Percentiles rank a stretch among this genome's conserved stretches.
phyloP scores from a whole-genome alignment of 208 protist species.

The Naegleria fowleri region DNA sequence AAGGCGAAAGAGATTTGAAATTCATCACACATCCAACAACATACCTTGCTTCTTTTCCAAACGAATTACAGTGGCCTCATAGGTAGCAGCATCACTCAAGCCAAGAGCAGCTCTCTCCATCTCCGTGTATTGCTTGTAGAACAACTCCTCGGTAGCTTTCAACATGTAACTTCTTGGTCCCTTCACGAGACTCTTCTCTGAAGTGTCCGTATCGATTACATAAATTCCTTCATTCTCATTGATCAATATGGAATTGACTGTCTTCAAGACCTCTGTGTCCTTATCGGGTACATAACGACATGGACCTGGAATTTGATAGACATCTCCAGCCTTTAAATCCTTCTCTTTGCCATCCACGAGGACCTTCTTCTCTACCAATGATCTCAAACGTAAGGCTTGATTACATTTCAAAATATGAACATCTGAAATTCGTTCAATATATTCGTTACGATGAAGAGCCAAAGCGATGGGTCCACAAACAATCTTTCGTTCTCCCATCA shows the following conservation, averaged over 20 bases:
- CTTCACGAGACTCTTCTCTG: slow-evolving; percentile 72
- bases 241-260: slow-evolving; percentile 75
- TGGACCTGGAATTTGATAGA: slow-evolving; percentile 88
- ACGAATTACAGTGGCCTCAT: not conserved
- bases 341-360: not conserved
- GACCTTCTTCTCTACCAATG: not conserved
- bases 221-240: slow-evolving; percentile 95
- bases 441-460: not conserved
- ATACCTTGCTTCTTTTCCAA: not conserved
- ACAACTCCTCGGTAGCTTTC: slow-evolving; percentile 83
- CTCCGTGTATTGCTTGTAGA: slow-evolving; percentile 77
- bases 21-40: no score
- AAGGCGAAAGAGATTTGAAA: no score
- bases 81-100: not conserved
- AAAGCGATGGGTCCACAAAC: not conserved
- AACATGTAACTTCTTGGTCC: slow-evolving; percentile 82
- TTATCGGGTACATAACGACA: slow-evolving; percentile 77
- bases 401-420: not conserved
- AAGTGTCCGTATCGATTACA: slow-evolving; percentile 78
- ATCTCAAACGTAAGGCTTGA: not conserved
- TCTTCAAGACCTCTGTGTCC: slow-evolving; percentile 78
- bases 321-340: slow-evolving; percentile 57
- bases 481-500: slow-evolving; percentile 16
- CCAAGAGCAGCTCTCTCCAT: slow-evolving; percentile 48
- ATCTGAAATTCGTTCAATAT: not conserved